Base-by-base conservation (phyloP, 2,329 filamentous ascomycete genomes). In the Zarea fungicola region DNA sequence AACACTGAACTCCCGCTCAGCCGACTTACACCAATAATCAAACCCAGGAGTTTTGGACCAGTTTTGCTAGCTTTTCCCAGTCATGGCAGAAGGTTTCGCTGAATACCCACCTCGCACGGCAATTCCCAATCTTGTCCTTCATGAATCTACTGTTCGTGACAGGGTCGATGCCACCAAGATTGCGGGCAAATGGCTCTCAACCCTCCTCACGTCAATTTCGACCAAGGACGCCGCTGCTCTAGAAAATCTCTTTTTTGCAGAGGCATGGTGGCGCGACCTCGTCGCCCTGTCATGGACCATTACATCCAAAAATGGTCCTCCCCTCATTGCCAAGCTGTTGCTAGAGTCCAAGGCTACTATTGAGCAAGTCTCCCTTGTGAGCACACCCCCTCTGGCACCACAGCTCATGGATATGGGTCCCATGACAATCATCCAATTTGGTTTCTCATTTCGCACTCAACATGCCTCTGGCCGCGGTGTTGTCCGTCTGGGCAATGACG, bases 231-330 rank as follows among this genome's bases (percentile, higher is more conserved):
- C 45, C 6, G 25, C 16, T 9, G 29, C 48, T 3, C 34, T 57
- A 3, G 36, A 35, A 2, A 50, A 46, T 14, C 44, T 59, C 10
- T 57, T 59, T 44, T 53, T 55, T 16, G 48, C 55, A 2, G 52
- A 57, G 21, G 52, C 54, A 19, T 59, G 54, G 54, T 58, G 56
- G 58, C 51, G 55, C 18, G 58, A 59, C 32, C 47, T 56, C 11
- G 29, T 57, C 18, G 54, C 29, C 9, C 45, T 59, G 2, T 50
- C 49, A 5, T 59, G 56, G 56, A 56, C 57, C 48, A 55, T 55
- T 23, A 50, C 49, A 25, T 53, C 53, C n/a, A 56, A 54, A 32
- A 56, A 57, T 3, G 55, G 54, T 8, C 47, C 42, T 4, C 29
- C 44, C 1, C 36, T 29, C 2, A 58, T 60, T 25, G 32, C 31